phyloP scores from a whole-genome alignment of 768 basidiomycete genomes.

The Coprinopsis strossmayeri region DNA sequence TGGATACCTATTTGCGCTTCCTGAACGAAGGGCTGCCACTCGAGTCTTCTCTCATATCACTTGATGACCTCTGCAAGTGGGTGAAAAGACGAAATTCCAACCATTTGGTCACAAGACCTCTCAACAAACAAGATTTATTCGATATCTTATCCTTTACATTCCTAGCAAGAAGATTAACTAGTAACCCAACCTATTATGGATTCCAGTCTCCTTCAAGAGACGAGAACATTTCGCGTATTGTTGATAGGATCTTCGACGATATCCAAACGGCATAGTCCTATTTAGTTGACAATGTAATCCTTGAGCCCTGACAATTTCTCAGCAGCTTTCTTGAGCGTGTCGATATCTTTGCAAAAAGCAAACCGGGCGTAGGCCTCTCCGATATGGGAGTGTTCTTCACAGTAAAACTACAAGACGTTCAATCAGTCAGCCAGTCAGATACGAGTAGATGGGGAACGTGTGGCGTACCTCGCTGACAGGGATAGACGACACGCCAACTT shows the following conservation, averaged over 20 bases:
- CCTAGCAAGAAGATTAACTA: constrained; percentile 59
- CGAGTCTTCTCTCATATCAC: constrained; percentile 70
- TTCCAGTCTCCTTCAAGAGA: constrained; percentile 35
- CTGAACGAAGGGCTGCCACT: constrained; percentile 84
- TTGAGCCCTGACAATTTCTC: constrained; percentile 72
- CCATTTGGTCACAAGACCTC: not conserved
- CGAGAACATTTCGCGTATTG: constrained; percentile 62
- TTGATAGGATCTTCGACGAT: constrained; percentile 42
- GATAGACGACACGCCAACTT: constrained; percentile 87
- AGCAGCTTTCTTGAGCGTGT: constrained; percentile 76
- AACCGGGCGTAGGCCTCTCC: constrained; percentile 87
- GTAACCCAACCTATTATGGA: constrained; percentile 86
- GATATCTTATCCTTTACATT: constrained; percentile 81
- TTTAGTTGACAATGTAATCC: constrained; percentile 43
- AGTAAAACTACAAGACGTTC: constrained; percentile 88
- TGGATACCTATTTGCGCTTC: constrained; percentile 77
- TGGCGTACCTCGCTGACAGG: constrained; percentile 57
- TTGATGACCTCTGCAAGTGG: constrained; percentile 35
- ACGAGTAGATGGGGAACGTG: not conserved
- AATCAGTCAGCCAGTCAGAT: not conserved
- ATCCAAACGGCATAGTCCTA: constrained; percentile 5
- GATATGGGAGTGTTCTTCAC: constrained; percentile 75
- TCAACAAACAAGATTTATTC: constrained; percentile 57
- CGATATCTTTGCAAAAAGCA: constrained; percentile 93
- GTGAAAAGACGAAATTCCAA: constrained; percentile 14